Evolutionary conservation across 371 early-diverging fungal species (phyloP), one percentile per base, ranked within the genome.

Genomic region (Syncephalastrum sp.): DNA sequence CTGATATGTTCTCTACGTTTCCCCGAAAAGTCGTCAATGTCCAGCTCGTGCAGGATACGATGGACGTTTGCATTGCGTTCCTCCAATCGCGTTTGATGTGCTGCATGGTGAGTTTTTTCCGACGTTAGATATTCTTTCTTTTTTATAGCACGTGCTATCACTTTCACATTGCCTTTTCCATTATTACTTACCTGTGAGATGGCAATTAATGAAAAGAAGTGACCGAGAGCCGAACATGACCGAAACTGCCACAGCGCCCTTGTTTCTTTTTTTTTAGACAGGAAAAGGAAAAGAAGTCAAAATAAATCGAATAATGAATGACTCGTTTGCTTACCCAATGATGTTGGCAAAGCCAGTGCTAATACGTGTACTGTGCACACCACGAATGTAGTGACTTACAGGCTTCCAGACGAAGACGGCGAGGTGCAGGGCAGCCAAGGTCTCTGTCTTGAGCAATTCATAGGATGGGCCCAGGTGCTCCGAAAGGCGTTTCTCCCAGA

Each of bases 161-260:
- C 29, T 52, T 45, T 38, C 24, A 16, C 41, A 24, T 10, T 14
- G 41, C n/a, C 58, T 41, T 41, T 23, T 33, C 21, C 19, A 23
- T 52, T 19, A 42, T 29, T 17, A 7, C n/a, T 52, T 81, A 91
- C 91, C 91, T 64, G 82, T 75, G 38, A 92, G 69, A 63, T 92
- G 92, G 21, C 83, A 79, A 59, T 89, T 89, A 15, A 92, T 84
- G 67, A 92, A 90, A 10, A 89, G 50, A 3, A 90, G 55, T 1
- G 85, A 81, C 21, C 65, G 70, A 19, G 74, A 73, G 15, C 79
- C 84, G 52, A 89, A 81, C 29, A 74, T 61, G 13, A 91, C 60
- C 1, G 85, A 78, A 44, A 91, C 67, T 1, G 88, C 90, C 15
- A 93, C 89, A 15, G 85, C 90, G 0, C 93, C 93, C 61, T 92